Base-by-base conservation (phyloP, 352 stramenopile species). In the Thraustochytrium striatum region DNA sequence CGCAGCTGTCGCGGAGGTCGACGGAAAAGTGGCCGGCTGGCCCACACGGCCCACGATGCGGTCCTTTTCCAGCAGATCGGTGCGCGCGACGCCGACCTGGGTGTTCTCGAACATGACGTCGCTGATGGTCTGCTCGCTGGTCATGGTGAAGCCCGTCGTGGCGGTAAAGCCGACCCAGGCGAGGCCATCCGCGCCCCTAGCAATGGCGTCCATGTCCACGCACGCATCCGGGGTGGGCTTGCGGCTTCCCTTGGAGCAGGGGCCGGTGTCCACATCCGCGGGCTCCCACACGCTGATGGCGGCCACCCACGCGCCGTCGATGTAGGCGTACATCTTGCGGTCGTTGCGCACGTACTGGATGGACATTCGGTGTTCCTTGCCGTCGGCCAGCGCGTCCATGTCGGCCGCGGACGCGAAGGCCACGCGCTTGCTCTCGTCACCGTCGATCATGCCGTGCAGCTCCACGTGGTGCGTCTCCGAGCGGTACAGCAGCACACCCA, bases 161-260 rank as follows among this genome's bases (percentile, higher is more conserved):
- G 65, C 65, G 16, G 65, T 75, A 7, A 75, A 75, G 50, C 65
- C 65, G 30, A 75, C 47, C 44, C 52, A 75, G 1, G 65, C 65
- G 32, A 21, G 32, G 21, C 65, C 65, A 35, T 38, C 36, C 11
- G 28, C 43, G 11, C n/a, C 39, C 39, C 5, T 7, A 28, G 59
- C 59, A 25, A 75, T 75, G 32, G n/a, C 52, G 36, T 75, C 65
- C 5, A 75, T 8, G 39, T 75, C 65, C 1, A 75, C 30, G 47
- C 65, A 75, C 25, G 21, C 11, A 32, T 13, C 33, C 39, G 58
- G 58, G 25, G 43, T 5, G 28, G 65, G 19, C 35, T 41, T 50
- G 5, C 9, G 13, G 50, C 39, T 30, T 0, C 65, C 65, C 5
- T 39, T 43, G 9, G 65, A 75, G 47, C 65, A 75, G 11, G 32